Evolutionary conservation across 768 basidiomycete genomes (phyloP).

Genomic region (Rhodocollybia butyracea): DNA sequence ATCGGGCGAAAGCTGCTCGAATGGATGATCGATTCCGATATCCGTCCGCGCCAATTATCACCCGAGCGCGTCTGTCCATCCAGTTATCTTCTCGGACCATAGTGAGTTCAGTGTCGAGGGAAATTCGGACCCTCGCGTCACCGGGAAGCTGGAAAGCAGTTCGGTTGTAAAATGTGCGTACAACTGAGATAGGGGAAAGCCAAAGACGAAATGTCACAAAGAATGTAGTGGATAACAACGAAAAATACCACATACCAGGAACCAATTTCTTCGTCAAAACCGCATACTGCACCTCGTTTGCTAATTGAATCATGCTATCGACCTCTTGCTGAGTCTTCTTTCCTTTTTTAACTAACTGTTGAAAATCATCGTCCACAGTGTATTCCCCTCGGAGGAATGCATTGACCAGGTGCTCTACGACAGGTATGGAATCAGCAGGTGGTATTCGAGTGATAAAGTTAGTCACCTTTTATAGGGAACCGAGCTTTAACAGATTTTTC

Average conservation of each 20-base stretch:
- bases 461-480: constrained; percentile 91
- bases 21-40: constrained; percentile 90
- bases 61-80: constrained; percentile 75
- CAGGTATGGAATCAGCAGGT: too few relatives aligned
- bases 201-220: background rate
- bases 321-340: constrained; percentile 93
- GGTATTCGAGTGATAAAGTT: too few relatives aligned
- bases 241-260: constrained; percentile 58
- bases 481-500: constrained; percentile 98
- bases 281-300: constrained; percentile 95
- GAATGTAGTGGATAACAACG: background rate
- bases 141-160: constrained; percentile 99
- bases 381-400: constrained; percentile 87
- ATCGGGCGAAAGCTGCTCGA: constrained; percentile 64
- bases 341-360: constrained; percentile 78
- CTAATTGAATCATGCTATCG: constrained; percentile 92
- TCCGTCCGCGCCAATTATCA: constrained; percentile 95
- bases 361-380: constrained; percentile 91
- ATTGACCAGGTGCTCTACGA: constrained; percentile 91
- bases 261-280: constrained; percentile 74
- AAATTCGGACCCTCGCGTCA: constrained; percentile 97
- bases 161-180: constrained; percentile 96
- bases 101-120: constrained; percentile 93
- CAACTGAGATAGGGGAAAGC: constrained; percentile 33
- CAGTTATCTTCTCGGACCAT: constrained; percentile 97